Percentiles rank a stretch among this genome's conserved stretches.
Evolutionary conservation across 495 filamentous ascomycete species (phyloP).

Genomic region (Cercophora newfieldiana): DNA sequence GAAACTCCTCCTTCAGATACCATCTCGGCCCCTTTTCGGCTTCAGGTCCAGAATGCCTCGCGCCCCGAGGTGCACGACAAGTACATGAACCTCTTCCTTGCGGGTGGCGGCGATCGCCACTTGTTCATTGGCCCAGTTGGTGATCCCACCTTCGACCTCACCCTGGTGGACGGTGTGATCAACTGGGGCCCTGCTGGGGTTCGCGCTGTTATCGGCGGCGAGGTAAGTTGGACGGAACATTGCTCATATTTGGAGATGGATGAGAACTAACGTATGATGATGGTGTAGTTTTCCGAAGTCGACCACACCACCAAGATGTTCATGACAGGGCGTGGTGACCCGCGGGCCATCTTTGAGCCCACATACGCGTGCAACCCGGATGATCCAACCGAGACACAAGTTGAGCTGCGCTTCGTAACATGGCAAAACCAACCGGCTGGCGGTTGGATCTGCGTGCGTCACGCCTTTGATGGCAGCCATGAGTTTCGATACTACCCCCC

Average conservation of each 20-base stretch:
- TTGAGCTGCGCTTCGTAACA: slow-evolving; percentile 41
- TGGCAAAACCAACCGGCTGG: slow-evolving; percentile 37
- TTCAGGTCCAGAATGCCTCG: slow-evolving; percentile 52
- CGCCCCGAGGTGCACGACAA: slow-evolving; percentile 50
- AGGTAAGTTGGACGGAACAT: slow-evolving; percentile 28
- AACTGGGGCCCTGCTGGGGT: slow-evolving; percentile 28
- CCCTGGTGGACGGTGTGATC: slow-evolving; percentile 47
- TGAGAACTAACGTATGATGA: neutral
- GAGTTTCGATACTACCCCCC: slow-evolving; percentile 36
- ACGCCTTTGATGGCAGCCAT: slow-evolving; percentile 38
- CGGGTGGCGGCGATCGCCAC: slow-evolving; percentile 53
- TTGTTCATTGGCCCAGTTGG: slow-evolving; percentile 51
- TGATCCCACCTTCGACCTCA: slow-evolving; percentile 45
- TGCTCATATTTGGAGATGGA: neutral
- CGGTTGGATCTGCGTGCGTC: slow-evolving; percentile 46
- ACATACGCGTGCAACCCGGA: slow-evolving; percentile 53
- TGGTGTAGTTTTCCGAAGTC: slow-evolving; percentile 44
- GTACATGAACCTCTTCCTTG: slow-evolving; percentile 51
- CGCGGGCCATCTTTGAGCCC: slow-evolving; percentile 48
- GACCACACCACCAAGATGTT: slow-evolving; percentile 60
- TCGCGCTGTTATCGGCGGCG: slow-evolving; percentile 48
- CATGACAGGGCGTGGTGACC: slow-evolving; percentile 52
- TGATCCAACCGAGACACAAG: slow-evolving; percentile 43
- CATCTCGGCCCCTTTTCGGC: slow-evolving; percentile 44
- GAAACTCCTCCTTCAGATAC: slow-evolving; percentile 36